Base-by-base conservation (phyloP, 345 rosid species). In the Pelargonium nanum region DNA sequence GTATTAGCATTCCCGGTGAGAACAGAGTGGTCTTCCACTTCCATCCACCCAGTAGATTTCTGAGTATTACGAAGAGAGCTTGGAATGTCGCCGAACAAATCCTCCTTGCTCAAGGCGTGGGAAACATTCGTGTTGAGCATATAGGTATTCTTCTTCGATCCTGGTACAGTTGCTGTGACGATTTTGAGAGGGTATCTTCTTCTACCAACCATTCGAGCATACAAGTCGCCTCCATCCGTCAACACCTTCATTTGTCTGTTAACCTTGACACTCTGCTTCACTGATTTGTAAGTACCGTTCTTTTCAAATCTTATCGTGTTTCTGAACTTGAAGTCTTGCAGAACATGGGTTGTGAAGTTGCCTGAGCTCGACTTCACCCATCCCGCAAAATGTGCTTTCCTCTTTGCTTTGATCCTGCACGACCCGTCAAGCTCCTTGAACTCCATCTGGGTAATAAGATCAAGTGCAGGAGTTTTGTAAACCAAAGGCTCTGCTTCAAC, bases 31-130 rank as follows among this genome's bases (percentile, higher is more conserved):
- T 77, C 96, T 80, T 68, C 76, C 57, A 87, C 84, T 78, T 82
- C 67, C 83, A 92, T 85, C 95, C 96, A 80, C n/a, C 98, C 98
- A 0, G 57, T 65, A 5, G 88, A 80, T 40, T 59, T 73, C 77
- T 89, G 95, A 26, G 55, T 62, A 53, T 81, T 89, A 26, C 32
- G 19, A 65, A 76, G 54, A n/a, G 56, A 56, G 16, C 77, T 61
- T 7, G 57, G 23, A 7, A 53, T 19, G 13, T 53, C 71, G 17
- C 89, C 93, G 30, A 45, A 22, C 4, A 55, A 51, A 44, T 59
- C 16, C 32, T 55, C 77, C 70, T 81, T 82, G 28, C 17, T 58
- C 74, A 75, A 32, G 10, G 78, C 77, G 62, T 83, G 95, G 15
- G 86, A 71, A 64, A 92, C 86, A 60, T 89, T 89, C 0, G 95